Conservation (phyloP, 495 filamentous ascomycete species). For the Pseudevernia furfuracea region DNA sequence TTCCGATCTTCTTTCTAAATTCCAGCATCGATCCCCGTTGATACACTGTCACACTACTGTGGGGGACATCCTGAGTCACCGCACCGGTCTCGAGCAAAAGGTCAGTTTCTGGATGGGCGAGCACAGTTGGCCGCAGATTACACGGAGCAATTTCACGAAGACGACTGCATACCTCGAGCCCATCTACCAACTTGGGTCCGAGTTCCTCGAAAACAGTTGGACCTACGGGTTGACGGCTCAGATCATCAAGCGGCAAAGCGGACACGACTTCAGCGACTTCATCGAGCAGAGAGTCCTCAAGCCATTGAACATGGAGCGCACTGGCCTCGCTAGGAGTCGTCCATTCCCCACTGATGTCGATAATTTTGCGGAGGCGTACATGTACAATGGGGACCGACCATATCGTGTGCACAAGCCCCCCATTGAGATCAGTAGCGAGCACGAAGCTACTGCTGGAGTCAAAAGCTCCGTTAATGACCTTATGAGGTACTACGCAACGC, state of each 20-base stretch:
- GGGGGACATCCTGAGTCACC: slow-evolving; percentile 46
- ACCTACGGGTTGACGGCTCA: slow-evolving; percentile 42
- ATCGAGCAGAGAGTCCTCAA: slow-evolving; percentile 40
- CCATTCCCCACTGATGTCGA: not conserved
- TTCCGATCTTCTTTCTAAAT: slow-evolving; percentile 25
- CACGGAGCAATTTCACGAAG: slow-evolving; percentile 25
- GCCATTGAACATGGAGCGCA: slow-evolving; percentile 40
- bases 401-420: slow-evolving; percentile 2
- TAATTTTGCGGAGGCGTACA: slow-evolving; percentile 19
- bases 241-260: slow-evolving; percentile 38
- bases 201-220: slow-evolving; percentile 40
- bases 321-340: not conserved
- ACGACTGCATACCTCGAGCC: slow-evolving; percentile 33
- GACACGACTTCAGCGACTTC: slow-evolving; percentile 32
- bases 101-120: slow-evolving; percentile 27
- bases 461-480: slow-evolving; percentile 17
- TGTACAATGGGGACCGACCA: slow-evolving; percentile 12
- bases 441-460: slow-evolving; percentile 16
- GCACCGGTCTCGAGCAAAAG: slow-evolving; percentile 38
- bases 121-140: slow-evolving; percentile 3
- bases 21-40: slow-evolving; percentile 22
- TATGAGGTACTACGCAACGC: not conserved
- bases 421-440: not conserved
- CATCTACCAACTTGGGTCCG: slow-evolving; percentile 33
- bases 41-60: slow-evolving; percentile 36